A percentile compares a stretch with the other conserved stretches of the same genome.
Evolutionary conservation across 345 rosid species (phyloP).

Genomic region (Erucastrum elatum): DNA sequence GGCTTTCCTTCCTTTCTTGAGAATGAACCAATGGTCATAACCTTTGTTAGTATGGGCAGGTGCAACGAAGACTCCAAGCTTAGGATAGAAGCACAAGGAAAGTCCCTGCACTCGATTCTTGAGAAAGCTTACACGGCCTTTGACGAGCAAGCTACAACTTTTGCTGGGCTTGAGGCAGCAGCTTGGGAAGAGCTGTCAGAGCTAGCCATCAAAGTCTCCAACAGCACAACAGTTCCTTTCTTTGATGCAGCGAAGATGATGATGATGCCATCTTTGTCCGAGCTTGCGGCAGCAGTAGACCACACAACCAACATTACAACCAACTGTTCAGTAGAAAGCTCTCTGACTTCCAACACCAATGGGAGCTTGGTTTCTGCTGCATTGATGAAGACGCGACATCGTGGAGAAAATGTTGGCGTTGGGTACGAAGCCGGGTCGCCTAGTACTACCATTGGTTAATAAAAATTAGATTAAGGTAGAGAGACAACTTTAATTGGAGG

Average conservation of each 20-base stretch:
- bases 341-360: constrained; percentile 66
- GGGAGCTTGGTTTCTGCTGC: constrained; percentile 56
- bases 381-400: constrained; percentile 61
- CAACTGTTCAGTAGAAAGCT: constrained; percentile 77
- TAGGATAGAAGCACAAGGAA: constrained; percentile 91
- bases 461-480: constrained; percentile 25
- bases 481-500: constrained; percentile 29
- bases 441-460: constrained; percentile 40
- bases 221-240: constrained; percentile 39
- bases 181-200: constrained; percentile 92
- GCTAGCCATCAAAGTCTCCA: constrained; percentile 73
- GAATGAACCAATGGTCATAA: background rate
- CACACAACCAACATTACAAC: constrained; percentile 48
- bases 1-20: constrained; percentile 23
- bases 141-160: constrained; percentile 66
- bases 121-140: constrained; percentile 94
- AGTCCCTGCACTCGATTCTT: constrained; percentile 86
- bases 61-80: constrained; percentile 88
- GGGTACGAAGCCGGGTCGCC: constrained; percentile 75
- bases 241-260: constrained; percentile 50
- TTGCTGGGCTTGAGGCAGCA: constrained; percentile 81
- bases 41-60: constrained; percentile 50
- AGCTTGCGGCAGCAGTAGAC: constrained; percentile 67
- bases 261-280: constrained; percentile 66
- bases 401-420: constrained; percentile 54